Base-by-base conservation (phyloP, 1,139 yeast species). In the Pneumocystis jirovecii region DNA sequence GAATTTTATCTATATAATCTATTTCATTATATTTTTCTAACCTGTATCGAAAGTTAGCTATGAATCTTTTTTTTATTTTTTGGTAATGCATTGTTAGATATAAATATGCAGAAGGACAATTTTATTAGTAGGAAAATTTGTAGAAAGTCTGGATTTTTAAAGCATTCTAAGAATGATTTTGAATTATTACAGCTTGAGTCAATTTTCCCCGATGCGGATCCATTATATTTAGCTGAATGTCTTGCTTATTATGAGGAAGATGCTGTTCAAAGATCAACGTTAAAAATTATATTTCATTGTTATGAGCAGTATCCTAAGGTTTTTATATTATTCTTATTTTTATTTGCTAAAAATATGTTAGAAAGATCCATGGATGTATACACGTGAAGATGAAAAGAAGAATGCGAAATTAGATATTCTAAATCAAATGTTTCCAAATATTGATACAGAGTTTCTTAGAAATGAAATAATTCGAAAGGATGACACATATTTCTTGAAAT, bases 371-470 rank as follows among this genome's bases (percentile, higher is more conserved):
- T 60, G 45, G 45, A 29, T 40, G 45, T 39, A 60, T 60, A 25
- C 35, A 40, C 21, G 57, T 50, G 57, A 50, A 19, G 34, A 50
- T 42, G 57, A 45, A 10, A 61, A 65, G 17, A 61, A 66, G 34
- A 68, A 68, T 64, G 19, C 39, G 21, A 39, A 65, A 5, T 65
- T 68, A 34, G 62, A 37, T 40, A 68, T 66, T 40, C 60, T 68
- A n/a, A 50, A 60, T 29, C 63, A 63, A 34, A 62, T 68, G 17
- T 68, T 68, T 50, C 69, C 69, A 10, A 69, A 67, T 44, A 60
- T 68, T 40, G 69, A 68, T 7, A 63, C 64, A n/a, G 69, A 62
- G 59, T 60, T 65, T 15, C 63, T 68, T 56, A 63, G 69, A 17
- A 60, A 65, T 61, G 61, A 66, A n/a, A 57, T 68, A 65, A 45